Base-by-base conservation (phyloP, 192 early-diverging fungal species). In the Coemansia sp. region DNA sequence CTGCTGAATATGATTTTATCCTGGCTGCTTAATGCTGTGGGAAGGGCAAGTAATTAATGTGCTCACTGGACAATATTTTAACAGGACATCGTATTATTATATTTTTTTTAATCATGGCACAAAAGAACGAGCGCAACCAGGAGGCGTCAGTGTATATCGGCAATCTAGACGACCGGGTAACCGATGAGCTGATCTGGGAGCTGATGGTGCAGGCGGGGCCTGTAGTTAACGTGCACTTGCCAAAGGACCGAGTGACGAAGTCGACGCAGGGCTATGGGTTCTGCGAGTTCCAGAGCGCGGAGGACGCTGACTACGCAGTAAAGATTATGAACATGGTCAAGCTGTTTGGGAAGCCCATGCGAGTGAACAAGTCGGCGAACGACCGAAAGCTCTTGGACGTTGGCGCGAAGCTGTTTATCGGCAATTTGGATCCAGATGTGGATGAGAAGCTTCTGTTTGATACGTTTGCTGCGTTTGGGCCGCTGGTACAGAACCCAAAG, bases 201-300 rank as follows among this genome's bases (percentile, higher is more conserved):
- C 86, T 99, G 70, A 95, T 99, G 92, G 88, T 97, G 55, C 97
- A 99, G 75, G 95, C 92, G 9, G 97, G 97, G 0, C 97, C 95
- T 20, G 92, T 82, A 74, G 93, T 93, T 6, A 95, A 94, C 71
- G 94, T 97, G n/a, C 91, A 97, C 69, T 70, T 99, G 61, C 97
- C 97, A 31, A 98, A 96, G 79, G 97, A 99, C 79, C 84, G 97
- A 53, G 92, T 99, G 9, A 95, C 97, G 20, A 92, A 94, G 80
- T 85, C 84, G 43, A 90, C 95, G 75, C 93, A 95, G 67, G 94
- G 96, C 38, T 99, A 92, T 71, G 97, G 94, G 14, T 99, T 99
- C 77, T 91, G 90, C 56, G 96, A 98, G 83, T 99, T 94, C 71
- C 86, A 92, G 68, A 89, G 90, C 3, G 88, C 94, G 65, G 93